Percentiles rank a stretch among this genome's conserved stretches.
Conservation (phyloP, 148 eudicot genomes). For the Spergularia bocconei region DNA sequence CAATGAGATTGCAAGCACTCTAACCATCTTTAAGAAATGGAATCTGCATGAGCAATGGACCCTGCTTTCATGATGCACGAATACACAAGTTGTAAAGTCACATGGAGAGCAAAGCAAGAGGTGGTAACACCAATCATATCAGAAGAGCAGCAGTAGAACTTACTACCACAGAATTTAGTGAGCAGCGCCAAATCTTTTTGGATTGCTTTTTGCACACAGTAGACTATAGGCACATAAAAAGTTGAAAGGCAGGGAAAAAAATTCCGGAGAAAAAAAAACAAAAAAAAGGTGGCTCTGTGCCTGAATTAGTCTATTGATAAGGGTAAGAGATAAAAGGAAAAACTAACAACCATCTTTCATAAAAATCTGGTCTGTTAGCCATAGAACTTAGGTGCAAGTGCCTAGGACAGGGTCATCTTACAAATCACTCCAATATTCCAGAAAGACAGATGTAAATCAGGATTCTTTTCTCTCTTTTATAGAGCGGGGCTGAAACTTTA, state of each 20-base stretch:
- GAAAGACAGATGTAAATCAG: background rate
- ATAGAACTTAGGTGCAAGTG: background rate
- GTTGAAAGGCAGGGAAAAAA: too few species aligned
- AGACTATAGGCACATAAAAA: too few species aligned
- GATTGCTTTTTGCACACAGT: too few species aligned
- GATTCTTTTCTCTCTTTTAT: background rate
- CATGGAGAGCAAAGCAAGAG: background rate
- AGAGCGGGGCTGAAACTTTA: background rate
- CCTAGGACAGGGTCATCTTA: background rate
- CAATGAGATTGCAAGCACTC: conserved; percentile 6
- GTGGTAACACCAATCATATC: background rate
- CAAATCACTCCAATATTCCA: conserved; percentile 1
- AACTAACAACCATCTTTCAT: background rate
- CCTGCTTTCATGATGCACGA: background rate
- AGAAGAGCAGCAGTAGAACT: conserved; percentile 4
- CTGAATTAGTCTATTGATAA: background rate
- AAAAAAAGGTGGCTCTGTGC: background rate
- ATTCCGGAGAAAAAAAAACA: too few species aligned
- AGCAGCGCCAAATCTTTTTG: too few species aligned
- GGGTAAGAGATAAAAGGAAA: background rate
- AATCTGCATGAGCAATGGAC: background rate
- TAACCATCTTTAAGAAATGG: background rate
- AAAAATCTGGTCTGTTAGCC: background rate
- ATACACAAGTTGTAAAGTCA: background rate
- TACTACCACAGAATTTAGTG: background rate